Percentiles rank a stretch among this genome's conserved stretches.
Evolutionary conservation across 805 yeast genomes (phyloP).

Genomic region (Lachancea meyersii): DNA sequence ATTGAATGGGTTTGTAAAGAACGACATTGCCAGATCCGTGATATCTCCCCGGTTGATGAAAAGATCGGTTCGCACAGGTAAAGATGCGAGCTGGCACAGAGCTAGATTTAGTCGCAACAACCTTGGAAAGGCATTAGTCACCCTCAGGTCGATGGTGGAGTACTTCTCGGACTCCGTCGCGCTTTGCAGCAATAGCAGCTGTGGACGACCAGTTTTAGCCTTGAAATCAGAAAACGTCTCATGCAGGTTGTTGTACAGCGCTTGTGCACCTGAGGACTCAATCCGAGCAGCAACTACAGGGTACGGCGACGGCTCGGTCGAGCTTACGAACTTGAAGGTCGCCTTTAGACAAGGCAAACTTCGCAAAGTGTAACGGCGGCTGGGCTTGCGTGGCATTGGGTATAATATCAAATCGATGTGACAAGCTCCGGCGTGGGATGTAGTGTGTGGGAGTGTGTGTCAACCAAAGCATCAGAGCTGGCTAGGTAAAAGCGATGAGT

Average conservation of each 20-base stretch:
- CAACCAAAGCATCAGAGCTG: too few species aligned
- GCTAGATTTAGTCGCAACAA: conserved; percentile 1
- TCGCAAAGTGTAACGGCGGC: background rate
- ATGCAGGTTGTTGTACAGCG: conserved; percentile 6
- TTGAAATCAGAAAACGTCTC: background rate
- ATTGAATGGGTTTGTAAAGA: background rate
- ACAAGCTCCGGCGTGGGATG: background rate
- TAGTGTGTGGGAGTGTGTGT: too few species aligned
- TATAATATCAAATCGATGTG: too few species aligned
- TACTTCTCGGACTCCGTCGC: conserved; percentile 1
- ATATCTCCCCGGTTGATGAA: conserved; percentile 7
- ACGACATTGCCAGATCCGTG: conserved; percentile 5
- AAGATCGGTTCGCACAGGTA: background rate
- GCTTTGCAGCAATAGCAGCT: conserved; percentile 1
- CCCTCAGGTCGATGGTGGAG: background rate
- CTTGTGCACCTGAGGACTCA: background rate
- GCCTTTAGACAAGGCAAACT: background rate
- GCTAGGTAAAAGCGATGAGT: too few species aligned
- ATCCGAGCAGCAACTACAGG: background rate
- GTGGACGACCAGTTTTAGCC: background rate
- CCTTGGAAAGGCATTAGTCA: background rate
- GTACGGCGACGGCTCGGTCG: background rate
- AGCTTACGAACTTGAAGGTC: background rate
- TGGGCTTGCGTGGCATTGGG: background rate
- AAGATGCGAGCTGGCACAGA: background rate